Evolutionary conservation across 108 stramenopile species (phyloP), one percentile per base, ranked within the genome.

Genomic region (Cyclotella distinguenda): DNA sequence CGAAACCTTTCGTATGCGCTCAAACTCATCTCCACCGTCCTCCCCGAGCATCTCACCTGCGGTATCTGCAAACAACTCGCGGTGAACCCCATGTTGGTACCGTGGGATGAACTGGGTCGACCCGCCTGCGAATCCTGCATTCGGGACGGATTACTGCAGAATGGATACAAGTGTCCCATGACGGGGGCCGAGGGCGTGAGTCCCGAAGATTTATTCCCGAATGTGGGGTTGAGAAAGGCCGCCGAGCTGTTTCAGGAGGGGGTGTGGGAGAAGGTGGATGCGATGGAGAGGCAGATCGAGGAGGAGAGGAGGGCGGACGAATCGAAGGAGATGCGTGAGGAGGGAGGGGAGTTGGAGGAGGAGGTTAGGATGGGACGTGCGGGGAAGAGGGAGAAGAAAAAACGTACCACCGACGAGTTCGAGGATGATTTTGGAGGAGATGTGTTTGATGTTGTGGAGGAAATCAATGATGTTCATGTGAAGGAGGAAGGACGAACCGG

Each of bases 401-500:
- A 64, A 47, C 36, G 73, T 6, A 64, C 38, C 5, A 72, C 44
- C 30, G 44, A 63, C 6, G 64, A 72, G 61, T 85, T 82, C 13
- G 89, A 84, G 12, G 86, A 84, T 58, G 84, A 84, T 30, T 93
- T 93, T 77, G 91, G 91, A 25, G 91, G 91, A 13, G 91, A 93
- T 60, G 91, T 93, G 8, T 93, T 93, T 73, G 91, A 86, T 46
- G 87, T 92, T 8, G 73, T 67, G 3, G 44, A 59, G 0, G 51
- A 69, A 13, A 82, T 80, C 18, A 22, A 18, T 9, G 50, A 52
- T 21, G 50, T 32, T 7, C 26, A 57, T 13, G 38, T 39, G 16
- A 27, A 40, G 9, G 35, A 34, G 22, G 35, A 38, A 19, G 36
- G 22, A 28, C 2, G 38, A 23, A 10, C 23, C 23, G 19, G 11